Evolutionary conservation across 1,139 yeast species (phyloP), one percentile per base, ranked within the genome.

Genomic region (Suhomyces guaymorum): DNA sequence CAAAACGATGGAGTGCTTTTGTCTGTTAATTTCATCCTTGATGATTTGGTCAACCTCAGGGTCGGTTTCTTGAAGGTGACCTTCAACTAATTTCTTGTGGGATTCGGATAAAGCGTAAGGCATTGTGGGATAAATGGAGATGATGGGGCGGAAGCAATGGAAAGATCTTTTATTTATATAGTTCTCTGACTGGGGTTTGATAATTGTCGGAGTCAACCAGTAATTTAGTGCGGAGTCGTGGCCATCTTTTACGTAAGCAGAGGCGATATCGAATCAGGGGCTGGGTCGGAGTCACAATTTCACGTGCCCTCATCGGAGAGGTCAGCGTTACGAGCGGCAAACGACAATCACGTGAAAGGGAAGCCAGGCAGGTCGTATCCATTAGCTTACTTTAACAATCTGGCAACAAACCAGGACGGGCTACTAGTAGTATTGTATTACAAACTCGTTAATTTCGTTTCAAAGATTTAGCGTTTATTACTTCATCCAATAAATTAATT

Each of bases 1-100:
- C 63, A 92, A 74, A 36, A 88, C 95, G 58, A 92, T 83, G 22
- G 96, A 88, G 66, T 88, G 95, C 70, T 81, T 83, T 73, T 92
- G 98, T 73, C 98, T 86, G 54, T 80, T 82, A 53, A 85, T 79
- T 70, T 92, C 98, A 61, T 83, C 88, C 55, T 82, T 78, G 63
- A 89, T 80, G 69, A 89, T 87, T 47, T 73, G 71, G 48, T 82
- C 85, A 48, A 87, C 89, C 63, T 84, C 90, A 36, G 95, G 94
- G 61, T 87, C 95, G 48, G 83, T 78, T 51, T 82, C 86, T 54
- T 73, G 70, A 54, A 83, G 70, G 55, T 78, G 85, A 54, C 80
- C 81, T 57, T 80, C 80, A 50, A 82, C 80, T 65, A 82, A 64
- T 49, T 77, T 71, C 63, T 73, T 74, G 68, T 82, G 89, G 32